phyloP scores from a whole-genome alignment of 108 stramenopile genomes.

The Fragilariopsis cylindrus region DNA sequence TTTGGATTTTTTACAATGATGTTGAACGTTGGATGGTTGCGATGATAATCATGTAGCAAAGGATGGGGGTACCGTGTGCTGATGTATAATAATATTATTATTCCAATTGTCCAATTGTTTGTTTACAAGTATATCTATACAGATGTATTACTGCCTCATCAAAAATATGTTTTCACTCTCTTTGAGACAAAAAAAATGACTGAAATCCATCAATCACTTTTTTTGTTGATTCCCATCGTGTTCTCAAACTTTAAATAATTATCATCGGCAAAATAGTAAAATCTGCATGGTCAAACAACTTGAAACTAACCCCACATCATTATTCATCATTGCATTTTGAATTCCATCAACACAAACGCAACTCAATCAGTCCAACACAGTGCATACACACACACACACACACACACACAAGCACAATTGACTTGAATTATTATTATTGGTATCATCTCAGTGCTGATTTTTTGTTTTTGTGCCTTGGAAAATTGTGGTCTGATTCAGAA shows the following conservation, averaged over 20 bases:
- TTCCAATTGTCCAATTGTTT: no score
- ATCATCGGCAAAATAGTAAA: background rate
- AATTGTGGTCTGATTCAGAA: constrained; percentile 53
- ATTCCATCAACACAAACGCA: background rate
- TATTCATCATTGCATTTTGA: background rate
- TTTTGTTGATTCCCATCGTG: constrained; percentile 22
- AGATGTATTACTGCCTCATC: constrained; percentile 4
- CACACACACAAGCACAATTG: background rate
- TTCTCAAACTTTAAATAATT: constrained; percentile 49
- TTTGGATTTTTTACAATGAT: no score
- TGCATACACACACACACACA: background rate
- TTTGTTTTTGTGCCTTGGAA: constrained; percentile 27
- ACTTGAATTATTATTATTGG: background rate
- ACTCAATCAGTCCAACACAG: background rate
- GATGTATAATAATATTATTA: no score
- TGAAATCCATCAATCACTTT: constrained; percentile 14
- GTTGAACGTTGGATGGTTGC: no score
- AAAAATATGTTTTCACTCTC: constrained; percentile 25
- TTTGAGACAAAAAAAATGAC: background rate
- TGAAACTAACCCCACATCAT: background rate
- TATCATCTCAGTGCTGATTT: background rate
- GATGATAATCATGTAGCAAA: no score
- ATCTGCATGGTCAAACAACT: no score
- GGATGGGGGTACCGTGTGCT: no score
- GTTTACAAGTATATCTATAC: no score